Evolutionary conservation across 208 protist species (phyloP).

Genomic region (Acanthamoeba sp.): DNA sequence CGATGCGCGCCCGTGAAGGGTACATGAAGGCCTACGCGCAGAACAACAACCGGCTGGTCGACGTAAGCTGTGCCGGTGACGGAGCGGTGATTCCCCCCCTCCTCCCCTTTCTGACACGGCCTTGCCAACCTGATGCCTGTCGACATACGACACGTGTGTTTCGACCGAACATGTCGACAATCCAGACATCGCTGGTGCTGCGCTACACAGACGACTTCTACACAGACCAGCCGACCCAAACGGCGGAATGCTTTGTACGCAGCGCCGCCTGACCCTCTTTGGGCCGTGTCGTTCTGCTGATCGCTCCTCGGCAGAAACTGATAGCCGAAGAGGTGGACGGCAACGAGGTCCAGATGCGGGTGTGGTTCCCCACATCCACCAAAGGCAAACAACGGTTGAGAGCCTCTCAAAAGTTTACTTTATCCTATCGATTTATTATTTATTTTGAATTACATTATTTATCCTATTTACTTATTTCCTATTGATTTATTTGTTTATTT

Average conservation of each 20-base stretch:
- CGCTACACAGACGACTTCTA: neutral
- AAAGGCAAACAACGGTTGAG: too few species aligned
- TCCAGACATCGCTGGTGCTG: neutral
- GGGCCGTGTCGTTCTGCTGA: neutral
- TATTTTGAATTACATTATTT: too few species aligned
- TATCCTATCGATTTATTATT: too few species aligned
- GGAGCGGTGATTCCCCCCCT: neutral
- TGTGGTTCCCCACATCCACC: neutral
- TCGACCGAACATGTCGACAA: too few species aligned
- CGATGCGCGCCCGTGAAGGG: neutral
- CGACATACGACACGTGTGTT: too few species aligned
- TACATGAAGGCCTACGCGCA: slow-evolving; percentile 4
- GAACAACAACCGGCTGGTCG: neutral
- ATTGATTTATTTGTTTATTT: too few species aligned
- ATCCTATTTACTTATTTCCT: too few species aligned
- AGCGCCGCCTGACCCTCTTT: neutral
- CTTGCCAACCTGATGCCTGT: too few species aligned
- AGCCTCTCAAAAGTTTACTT: too few species aligned
- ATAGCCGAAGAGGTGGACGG: neutral
- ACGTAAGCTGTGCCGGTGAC: neutral
- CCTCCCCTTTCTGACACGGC: too few species aligned
- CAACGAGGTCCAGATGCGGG: neutral
- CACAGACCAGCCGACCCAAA: neutral
- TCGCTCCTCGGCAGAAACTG: neutral
- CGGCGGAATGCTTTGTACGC: neutral